Percentiles rank a stretch among this genome's conserved stretches.
phyloP scores from a whole-genome alignment of 2,329 filamentous ascomycete genomes.

The Sclerotinia nivalis region DNA sequence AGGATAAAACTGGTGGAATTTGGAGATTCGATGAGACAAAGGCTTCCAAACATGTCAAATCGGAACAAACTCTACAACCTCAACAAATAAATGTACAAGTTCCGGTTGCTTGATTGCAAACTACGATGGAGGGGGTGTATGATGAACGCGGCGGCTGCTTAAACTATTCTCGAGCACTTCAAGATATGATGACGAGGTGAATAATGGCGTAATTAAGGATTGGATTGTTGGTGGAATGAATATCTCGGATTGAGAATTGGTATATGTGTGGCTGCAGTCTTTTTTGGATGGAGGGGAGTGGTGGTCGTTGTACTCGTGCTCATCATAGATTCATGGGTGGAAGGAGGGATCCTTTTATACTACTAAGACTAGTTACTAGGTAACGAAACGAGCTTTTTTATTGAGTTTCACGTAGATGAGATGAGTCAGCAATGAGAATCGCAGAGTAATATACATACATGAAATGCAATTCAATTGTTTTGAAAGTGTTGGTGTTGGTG shows the following conservation, averaged over 20 bases:
- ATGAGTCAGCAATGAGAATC: background rate
- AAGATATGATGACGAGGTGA: background rate
- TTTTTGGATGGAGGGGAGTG: constrained; percentile 1
- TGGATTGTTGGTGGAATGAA: constrained; percentile 13
- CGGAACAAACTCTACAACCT: constrained; percentile 7
- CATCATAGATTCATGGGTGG: background rate
- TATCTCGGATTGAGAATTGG: background rate
- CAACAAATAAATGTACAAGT: constrained; percentile 7
- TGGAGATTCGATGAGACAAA: constrained; percentile 65
- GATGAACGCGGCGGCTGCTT: background rate
- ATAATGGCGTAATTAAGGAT: constrained; percentile 18
- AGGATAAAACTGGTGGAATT: constrained; percentile 69
- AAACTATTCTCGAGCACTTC: background rate
- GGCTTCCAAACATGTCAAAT: constrained; percentile 24
- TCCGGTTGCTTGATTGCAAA: background rate
- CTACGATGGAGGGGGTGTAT: background rate
- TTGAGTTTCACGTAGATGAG: constrained; percentile 1
- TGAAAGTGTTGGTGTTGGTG: background rate
- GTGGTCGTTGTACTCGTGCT: background rate
- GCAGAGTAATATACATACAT: background rate
- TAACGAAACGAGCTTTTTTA: background rate
- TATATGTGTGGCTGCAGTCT: background rate
- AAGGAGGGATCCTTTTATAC: background rate
- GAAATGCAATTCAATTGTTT: background rate
- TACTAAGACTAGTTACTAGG: background rate